These are phyloP conservation scores for Debaryomyces castellii DNA, from an alignment of 805 yeast species.

Conservation along the genomic window DNA sequence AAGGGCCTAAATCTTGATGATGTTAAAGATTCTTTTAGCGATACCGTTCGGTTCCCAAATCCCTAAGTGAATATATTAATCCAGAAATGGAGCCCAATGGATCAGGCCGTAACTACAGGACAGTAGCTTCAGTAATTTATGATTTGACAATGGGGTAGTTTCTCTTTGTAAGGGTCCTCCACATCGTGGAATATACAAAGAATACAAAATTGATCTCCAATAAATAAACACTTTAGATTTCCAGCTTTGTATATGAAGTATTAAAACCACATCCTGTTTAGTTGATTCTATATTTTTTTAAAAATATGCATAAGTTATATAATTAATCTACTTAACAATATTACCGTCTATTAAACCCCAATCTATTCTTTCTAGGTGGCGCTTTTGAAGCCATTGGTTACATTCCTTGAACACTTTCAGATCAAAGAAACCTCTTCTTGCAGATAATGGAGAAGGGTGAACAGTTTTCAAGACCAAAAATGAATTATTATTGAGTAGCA, in stretches of 20 bases:
- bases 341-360: conserved; percentile 52
- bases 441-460: conserved; percentile 95
- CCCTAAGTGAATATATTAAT: not conserved
- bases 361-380: conserved; percentile 52
- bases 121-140: too few species aligned
- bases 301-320: too few species aligned
- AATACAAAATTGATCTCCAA: not conserved
- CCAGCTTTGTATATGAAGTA: too few species aligned
- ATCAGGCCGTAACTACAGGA: not conserved
- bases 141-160: too few species aligned
- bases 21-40: not conserved
- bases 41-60: not conserved
- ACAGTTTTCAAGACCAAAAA: conserved; percentile 67
- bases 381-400: conserved; percentile 70
- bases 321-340: conserved; percentile 12
- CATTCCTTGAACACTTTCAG: conserved; percentile 71
- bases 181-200: not conserved
- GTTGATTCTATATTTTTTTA: too few species aligned
- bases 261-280: too few species aligned
- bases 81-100: not conserved
- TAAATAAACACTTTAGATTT: not conserved
- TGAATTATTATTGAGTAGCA: conserved; percentile 23
- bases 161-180: not conserved
- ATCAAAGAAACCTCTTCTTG: conserved; percentile 78
- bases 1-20: not conserved